Evolutionary conservation across 2,329 filamentous ascomycete genomes (phyloP).

Genomic region (Aureobasidium sp.): DNA sequence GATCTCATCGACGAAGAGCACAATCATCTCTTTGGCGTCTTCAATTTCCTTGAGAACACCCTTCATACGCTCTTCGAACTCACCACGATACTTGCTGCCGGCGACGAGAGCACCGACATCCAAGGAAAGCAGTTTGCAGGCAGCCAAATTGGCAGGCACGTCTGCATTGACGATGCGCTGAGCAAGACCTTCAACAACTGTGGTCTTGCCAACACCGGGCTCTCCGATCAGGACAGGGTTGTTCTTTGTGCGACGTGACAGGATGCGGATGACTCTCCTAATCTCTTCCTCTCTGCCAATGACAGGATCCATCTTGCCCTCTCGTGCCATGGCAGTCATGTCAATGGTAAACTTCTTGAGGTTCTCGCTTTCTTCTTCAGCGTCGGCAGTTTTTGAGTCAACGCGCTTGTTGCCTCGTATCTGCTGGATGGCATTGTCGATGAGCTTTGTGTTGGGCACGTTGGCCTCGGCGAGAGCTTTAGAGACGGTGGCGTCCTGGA

Average conservation of each 20-base stretch:
- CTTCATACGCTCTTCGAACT: conserved; percentile 99
- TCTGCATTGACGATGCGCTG: conserved; percentile 94
- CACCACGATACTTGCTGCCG: conserved; percentile 95
- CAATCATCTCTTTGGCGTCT: conserved; percentile 90
- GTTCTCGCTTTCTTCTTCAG: conserved; percentile 88
- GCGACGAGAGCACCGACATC: conserved; percentile 93
- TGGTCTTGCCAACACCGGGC: conserved; percentile 97
- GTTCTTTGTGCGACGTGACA: conserved; percentile 94
- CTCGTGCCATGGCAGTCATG: conserved; percentile 91
- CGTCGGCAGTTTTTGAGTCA: conserved; percentile 92
- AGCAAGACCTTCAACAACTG: conserved; percentile 91
- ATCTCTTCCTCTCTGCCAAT: conserved; percentile 97
- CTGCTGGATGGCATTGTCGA: conserved; percentile 82
- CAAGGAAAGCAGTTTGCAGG: conserved; percentile 88
- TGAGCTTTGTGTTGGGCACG: conserved; percentile 80
- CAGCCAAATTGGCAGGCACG: conserved; percentile 88
- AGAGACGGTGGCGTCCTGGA: conserved; percentile 72
- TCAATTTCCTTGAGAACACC: conserved; percentile 95
- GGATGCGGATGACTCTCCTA: conserved; percentile 79
- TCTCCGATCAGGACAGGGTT: conserved; percentile 97
- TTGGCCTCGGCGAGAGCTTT: conserved; percentile 74
- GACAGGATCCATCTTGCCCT: conserved; percentile 96
- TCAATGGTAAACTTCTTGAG: conserved; percentile 97
- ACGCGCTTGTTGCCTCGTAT: conserved; percentile 91
- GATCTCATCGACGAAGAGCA: conserved; percentile 97